A percentile compares a stretch with the other conserved stretches of the same genome.
Conservation (phyloP, 1,284 basidiomycete genomes). For the Papiliotrema laurentii region DNA sequence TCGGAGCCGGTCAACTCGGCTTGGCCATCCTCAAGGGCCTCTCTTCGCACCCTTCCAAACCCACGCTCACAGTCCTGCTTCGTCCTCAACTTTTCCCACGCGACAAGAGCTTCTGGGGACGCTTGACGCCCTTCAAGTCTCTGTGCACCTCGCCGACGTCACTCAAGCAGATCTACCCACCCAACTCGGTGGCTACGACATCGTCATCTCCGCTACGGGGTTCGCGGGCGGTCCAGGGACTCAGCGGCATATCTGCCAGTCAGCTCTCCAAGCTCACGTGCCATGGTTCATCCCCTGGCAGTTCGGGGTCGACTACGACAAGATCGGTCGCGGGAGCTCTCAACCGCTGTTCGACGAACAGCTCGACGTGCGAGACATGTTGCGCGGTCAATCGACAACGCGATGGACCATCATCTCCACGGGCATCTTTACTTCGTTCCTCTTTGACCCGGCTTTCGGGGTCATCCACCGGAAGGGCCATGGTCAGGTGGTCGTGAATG, state of each 20-base stretch:
- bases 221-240: conserved; percentile 34
- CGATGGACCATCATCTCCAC: conserved; percentile 46
- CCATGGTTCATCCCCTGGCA: conserved; percentile 45
- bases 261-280: conserved; percentile 29
- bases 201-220: conserved; percentile 27
- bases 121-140: not conserved
- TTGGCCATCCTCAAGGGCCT: conserved; percentile 16
- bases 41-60: conserved; percentile 7
- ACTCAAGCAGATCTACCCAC: not conserved
- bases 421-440: conserved; percentile 44
- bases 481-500: conserved; percentile 17
- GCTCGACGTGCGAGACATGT: conserved; percentile 42
- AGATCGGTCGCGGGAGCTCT: conserved; percentile 37
- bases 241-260: conserved; percentile 33
- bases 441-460: conserved; percentile 40
- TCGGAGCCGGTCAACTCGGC: conserved; percentile 44
- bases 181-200: conserved; percentile 23
- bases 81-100: conserved; percentile 6
- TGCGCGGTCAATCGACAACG: conserved; percentile 27
- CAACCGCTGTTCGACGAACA: conserved; percentile 47
- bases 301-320: conserved; percentile 48
- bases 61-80: conserved; percentile 10
- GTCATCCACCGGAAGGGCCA: conserved; percentile 24
- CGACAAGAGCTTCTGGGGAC: not conserved
- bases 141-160: not conserved